Evolutionary conservation across 129 eudicot species (phyloP).

Genomic region (Glebionis coronaria): DNA sequence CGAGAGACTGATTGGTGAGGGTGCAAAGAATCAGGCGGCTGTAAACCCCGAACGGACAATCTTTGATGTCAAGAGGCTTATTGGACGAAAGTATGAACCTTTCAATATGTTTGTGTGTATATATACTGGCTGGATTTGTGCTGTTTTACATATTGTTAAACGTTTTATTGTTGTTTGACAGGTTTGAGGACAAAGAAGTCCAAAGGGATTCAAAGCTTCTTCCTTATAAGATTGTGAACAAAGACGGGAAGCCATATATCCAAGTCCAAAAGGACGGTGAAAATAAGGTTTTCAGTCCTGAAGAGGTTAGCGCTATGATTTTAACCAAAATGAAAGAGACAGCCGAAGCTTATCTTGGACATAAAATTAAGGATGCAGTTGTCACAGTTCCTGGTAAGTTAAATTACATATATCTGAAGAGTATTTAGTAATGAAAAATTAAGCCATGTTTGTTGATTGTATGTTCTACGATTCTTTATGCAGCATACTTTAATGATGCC

Average conservation of each 20-base stretch:
- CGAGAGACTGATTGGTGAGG: constrained; percentile 82
- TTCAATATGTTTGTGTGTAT: too few species aligned
- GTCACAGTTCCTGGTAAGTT: constrained; percentile 61
- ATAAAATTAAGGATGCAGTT: constrained; percentile 58
- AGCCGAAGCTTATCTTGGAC: constrained; percentile 62
- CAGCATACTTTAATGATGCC: constrained; percentile 69
- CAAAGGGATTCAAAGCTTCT: too few species aligned
- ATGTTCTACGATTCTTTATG: not conserved
- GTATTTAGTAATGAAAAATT: too few species aligned
- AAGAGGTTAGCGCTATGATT: constrained; percentile 62
- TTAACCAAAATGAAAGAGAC: constrained; percentile 62
- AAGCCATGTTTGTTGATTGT: too few species aligned
- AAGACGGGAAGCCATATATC: too few species aligned
- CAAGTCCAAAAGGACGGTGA: constrained; percentile 27
- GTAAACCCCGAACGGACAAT: constrained; percentile 68
- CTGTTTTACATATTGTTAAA: too few species aligned
- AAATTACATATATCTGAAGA: not conserved
- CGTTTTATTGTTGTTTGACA: too few species aligned
- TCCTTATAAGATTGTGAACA: too few species aligned
- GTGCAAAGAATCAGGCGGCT: constrained; percentile 87
- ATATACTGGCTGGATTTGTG: too few species aligned
- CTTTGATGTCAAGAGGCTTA: constrained; percentile 26
- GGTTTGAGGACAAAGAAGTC: too few species aligned
- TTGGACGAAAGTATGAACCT: too few species aligned
- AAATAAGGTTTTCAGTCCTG: constrained; percentile 61